Evolutionary conservation across 2,329 filamentous ascomycete species (phyloP).

Genomic region (Penicillium brasilianum): DNA sequence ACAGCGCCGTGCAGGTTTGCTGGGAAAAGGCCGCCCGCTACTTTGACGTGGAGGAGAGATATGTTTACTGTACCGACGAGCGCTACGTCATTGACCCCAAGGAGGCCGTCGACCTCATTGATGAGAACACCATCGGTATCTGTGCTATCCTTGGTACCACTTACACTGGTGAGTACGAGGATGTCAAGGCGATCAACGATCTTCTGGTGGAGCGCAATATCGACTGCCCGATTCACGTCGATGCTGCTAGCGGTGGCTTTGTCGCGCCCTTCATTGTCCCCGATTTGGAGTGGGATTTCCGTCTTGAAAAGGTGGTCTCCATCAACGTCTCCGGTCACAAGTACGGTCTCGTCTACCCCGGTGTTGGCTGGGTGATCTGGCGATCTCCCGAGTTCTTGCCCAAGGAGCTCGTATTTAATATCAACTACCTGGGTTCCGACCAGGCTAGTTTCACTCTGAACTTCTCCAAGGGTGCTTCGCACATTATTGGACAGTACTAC

Average conservation of each 20-base stretch:
- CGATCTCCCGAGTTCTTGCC: conserved; percentile 81
- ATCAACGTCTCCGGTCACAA: conserved; percentile 97
- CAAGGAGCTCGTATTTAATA: conserved; percentile 95
- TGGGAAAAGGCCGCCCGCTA: conserved; percentile 93
- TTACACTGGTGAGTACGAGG: conserved; percentile 95
- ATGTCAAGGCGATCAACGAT: conserved; percentile 90
- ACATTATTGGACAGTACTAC: conserved; percentile 97
- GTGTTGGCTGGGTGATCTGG: conserved; percentile 95
- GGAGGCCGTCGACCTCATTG: conserved; percentile 64
- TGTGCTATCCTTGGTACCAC: conserved; percentile 90
- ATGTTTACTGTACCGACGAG: conserved; percentile 65
- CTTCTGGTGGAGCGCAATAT: conserved; percentile 75
- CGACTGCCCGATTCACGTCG: conserved; percentile 88
- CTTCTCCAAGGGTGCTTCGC: conserved; percentile 93
- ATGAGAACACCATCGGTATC: conserved; percentile 84
- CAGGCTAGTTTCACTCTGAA: conserved; percentile 96
- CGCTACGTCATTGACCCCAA: conserved; percentile 69
- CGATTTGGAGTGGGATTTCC: conserved; percentile 87
- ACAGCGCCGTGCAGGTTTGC: conserved; percentile 92
- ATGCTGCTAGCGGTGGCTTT: conserved; percentile 90
- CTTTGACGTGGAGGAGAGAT: conserved; percentile 92
- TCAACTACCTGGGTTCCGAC: conserved; percentile 96
- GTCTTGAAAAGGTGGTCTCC: conserved; percentile 82
- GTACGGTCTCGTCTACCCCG: conserved; percentile 79
- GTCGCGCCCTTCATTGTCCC: conserved; percentile 90